Conservation (phyloP, 2,329 filamentous ascomycete species). For the Nectriaceae sp. region DNA sequence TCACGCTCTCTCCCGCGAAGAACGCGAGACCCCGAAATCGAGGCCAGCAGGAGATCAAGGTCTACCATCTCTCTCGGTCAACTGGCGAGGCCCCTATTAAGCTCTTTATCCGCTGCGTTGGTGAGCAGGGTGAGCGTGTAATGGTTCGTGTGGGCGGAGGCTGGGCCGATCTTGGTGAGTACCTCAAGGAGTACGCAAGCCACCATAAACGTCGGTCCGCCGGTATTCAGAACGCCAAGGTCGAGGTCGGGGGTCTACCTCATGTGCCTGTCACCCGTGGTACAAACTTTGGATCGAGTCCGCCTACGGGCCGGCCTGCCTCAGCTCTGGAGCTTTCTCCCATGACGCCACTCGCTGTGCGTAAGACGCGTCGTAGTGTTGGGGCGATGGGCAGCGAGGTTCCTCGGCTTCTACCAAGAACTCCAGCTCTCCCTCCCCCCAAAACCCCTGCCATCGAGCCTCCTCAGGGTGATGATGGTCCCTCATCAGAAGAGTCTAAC, state of each 20-base stretch:
- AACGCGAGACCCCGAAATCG: constrained; percentile 49
- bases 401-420: constrained; percentile 41
- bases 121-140: constrained; percentile 85
- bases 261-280: constrained; percentile 30
- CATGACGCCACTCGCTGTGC: constrained; percentile 53
- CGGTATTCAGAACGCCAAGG: constrained; percentile 48
- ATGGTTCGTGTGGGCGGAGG: constrained; percentile 98
- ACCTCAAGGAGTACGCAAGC: constrained; percentile 87
- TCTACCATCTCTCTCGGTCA: constrained; percentile 87
- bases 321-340: constrained; percentile 41
- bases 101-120: constrained; percentile 89
- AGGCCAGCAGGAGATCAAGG: constrained; percentile 74
- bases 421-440: constrained; percentile 39
- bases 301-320: constrained; percentile 39
- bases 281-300: constrained; percentile 41
- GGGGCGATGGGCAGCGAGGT: constrained; percentile 36
- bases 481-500: constrained; percentile 46
- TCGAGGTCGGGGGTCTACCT: constrained; percentile 59
- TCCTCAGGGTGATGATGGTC: constrained; percentile 39
- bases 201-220: constrained; percentile 79
- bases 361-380: constrained; percentile 54
- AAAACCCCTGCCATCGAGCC: constrained; percentile 42
- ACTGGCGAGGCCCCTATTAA: constrained; percentile 89
- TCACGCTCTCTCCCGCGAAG: constrained; percentile 68
- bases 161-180: constrained; percentile 97